Evolutionary conservation across 306 rosid species (phyloP), one percentile per base, ranked within the genome.

Genomic region (Glycine tomentella): DNA sequence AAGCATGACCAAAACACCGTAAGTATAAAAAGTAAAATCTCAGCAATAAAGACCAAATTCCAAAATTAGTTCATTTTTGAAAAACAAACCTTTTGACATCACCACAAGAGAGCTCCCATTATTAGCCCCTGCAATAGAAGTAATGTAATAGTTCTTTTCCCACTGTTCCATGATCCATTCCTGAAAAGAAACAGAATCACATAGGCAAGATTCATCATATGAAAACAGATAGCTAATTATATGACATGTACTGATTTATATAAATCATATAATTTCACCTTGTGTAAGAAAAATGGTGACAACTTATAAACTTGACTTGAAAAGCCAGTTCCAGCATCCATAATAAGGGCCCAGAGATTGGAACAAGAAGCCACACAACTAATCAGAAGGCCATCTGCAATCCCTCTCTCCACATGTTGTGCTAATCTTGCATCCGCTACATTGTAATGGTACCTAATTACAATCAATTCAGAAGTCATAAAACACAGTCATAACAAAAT

Each of bases 311-410:
- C 95, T 91, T 95, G 99, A 85, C 12, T 75, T 9, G 95, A 84
- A 86, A 91, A 95, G 77, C 97, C 95, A 71, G 99, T 95, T 80
- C 99, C 97, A 34, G 97, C 97, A 79, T 95, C 99, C 99, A 95
- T 95, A 63, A 95, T 95, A 77, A 95, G 97, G 16, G 99, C 97
- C 99, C 99, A 95, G 44, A 93, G 99, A 90, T 93, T 93, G 78
- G 99, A 90, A 80, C 97, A 93, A 69, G 99, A 95, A 46, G 97
- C 80, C 74, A 95, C 99, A 51, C 97, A 95, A 80, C 97, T 93
- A 75, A 95, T 95, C 72, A 89, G 97, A 76, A 95, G 91, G 44
- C 99, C 99, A 76, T 95, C 99, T 55, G 97, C 92, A 88, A 90
- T 86, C 59, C 99, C 99, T 80, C 93, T 91, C 80, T 95, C 99